phyloP scores from a whole-genome alignment of 2,329 filamentous ascomycete species.

The Rhynchosporium agropyri region DNA sequence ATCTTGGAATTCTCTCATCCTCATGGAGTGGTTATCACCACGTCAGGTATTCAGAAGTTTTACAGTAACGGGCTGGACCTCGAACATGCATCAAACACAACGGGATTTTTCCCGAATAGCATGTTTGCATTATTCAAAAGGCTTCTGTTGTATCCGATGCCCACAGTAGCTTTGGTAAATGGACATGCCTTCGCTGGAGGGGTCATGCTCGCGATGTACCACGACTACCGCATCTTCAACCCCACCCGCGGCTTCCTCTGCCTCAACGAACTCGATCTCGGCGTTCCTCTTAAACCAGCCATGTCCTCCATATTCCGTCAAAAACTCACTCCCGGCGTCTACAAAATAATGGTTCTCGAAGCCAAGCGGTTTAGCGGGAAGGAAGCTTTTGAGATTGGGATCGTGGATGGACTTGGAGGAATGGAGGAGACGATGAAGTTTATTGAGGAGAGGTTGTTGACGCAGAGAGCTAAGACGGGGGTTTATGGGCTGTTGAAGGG shows the following conservation, averaged over 20 bases:
- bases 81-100: conserved; percentile 60
- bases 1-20: conserved; percentile 66
- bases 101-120: conserved; percentile 61
- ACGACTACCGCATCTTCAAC: conserved; percentile 82
- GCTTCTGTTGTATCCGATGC: conserved; percentile 74
- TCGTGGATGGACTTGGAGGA: conserved; percentile 70
- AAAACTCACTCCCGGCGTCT: conserved; percentile 60
- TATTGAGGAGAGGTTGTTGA: conserved; percentile 60
- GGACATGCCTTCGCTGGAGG: conserved; percentile 82
- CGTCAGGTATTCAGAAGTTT: conserved; percentile 75
- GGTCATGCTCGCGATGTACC: conserved; percentile 79
- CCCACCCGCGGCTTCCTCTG: conserved; percentile 72
- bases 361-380: conserved; percentile 66
- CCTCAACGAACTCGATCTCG: conserved; percentile 81
- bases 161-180: conserved; percentile 76
- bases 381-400: conserved; percentile 64
- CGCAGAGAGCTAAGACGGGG: conserved; percentile 62
- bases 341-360: conserved; percentile 71
- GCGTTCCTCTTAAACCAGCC: conserved; percentile 71
- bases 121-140: conserved; percentile 68
- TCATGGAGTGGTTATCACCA: conserved; percentile 77
- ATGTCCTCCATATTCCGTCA: conserved; percentile 76
- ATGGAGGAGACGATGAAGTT: conserved; percentile 64
- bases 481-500: conserved; percentile 73
- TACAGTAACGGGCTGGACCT: conserved; percentile 85